A percentile compares a stretch with the other conserved stretches of the same genome.
Evolutionary conservation across 805 yeast genomes (phyloP).

Genomic region (Saccharomycopsis fodiens): DNA sequence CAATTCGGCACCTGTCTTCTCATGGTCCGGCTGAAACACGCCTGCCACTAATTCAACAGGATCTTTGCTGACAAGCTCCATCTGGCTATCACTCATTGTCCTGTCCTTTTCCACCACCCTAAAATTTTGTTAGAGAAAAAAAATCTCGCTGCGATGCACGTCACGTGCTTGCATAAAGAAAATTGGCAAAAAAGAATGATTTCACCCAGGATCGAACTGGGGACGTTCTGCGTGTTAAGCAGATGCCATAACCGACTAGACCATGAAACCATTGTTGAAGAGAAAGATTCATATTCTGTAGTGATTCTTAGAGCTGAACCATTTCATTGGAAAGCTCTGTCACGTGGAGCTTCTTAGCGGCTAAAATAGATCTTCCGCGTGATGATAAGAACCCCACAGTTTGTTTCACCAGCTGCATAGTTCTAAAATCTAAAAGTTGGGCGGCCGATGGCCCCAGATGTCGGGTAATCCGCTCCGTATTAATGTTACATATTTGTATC

Average conservation of each 20-base stretch:
- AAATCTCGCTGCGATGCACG: background rate
- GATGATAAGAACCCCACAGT: too few species aligned
- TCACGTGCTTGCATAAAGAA: background rate
- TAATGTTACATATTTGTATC: too few species aligned
- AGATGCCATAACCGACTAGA: conserved; percentile 99
- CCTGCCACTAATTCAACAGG: conserved; percentile 6
- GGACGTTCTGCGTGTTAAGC: conserved; percentile 99
- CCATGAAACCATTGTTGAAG: conserved; percentile 67
- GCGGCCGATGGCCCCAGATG: too few species aligned
- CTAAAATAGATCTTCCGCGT: too few species aligned
- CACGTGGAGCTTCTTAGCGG: too few species aligned
- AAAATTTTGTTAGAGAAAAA: background rate
- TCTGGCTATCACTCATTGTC: background rate
- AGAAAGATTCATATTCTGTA: background rate
- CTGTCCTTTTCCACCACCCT: background rate
- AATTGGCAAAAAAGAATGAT: conserved; percentile 46
- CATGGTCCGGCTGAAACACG: background rate
- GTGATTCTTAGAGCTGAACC: too few species aligned
- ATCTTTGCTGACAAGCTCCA: conserved; percentile 4
- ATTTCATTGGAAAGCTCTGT: too few species aligned
- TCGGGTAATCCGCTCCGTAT: too few species aligned
- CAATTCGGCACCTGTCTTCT: background rate
- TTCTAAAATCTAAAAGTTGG: too few species aligned
- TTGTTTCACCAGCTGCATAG: too few species aligned
- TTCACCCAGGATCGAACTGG: conserved; percentile 99